Base-by-base conservation (phyloP, 2,329 filamentous ascomycete genomes). In the Penicillium hordei region DNA sequence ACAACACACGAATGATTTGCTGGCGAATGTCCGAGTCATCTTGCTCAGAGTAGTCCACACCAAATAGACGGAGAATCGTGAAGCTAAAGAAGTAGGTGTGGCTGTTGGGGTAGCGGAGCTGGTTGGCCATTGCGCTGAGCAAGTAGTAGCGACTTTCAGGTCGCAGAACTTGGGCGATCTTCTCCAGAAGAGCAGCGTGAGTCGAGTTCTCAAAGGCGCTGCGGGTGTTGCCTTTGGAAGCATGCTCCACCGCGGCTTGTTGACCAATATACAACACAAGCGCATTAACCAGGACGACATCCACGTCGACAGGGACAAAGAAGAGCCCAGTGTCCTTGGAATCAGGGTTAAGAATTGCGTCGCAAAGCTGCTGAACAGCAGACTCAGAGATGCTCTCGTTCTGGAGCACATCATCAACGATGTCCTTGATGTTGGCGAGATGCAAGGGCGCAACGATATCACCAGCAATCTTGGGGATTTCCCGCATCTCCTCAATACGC, bases 31-130 rank as follows among this genome's bases (percentile, higher is more conserved):
- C 89, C 1, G 83, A 83, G 68, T 93, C 90, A 69, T 94, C 90
- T 17, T 89, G 86, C 57, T 78, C 72, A 76, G 82, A 69, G 83
- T 79, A 77, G 46, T 94, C 90, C 62, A 86, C 85, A 21, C 87
- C 90, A 74, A 97, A 97, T 39, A 97, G 81, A 66, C 95, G 87
- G 48, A 97, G 82, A 43, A 97, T 81, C 15, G 89, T 84, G 68
- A 92, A 90, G 71, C 88, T 93, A 78, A 96, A 99, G 78, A 94
- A 99, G 70, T 93, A 89, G 13, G 94, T 99, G 70, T 95, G 87
- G 48, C 87, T 87, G 70, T 92, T 96, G 12, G 93, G 91, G 73
- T 89, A 96, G 60, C 94, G 89, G 48, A 99, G 84, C 76, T 97
- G 93, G 74, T 97, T 96, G 57, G 91, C 84, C 71, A 99, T 91